These are phyloP conservation scores for Pseudocercospora pini-densiflorae DNA, from an alignment of 2,329 filamentous ascomycete species.

Conservation along the genomic window DNA sequence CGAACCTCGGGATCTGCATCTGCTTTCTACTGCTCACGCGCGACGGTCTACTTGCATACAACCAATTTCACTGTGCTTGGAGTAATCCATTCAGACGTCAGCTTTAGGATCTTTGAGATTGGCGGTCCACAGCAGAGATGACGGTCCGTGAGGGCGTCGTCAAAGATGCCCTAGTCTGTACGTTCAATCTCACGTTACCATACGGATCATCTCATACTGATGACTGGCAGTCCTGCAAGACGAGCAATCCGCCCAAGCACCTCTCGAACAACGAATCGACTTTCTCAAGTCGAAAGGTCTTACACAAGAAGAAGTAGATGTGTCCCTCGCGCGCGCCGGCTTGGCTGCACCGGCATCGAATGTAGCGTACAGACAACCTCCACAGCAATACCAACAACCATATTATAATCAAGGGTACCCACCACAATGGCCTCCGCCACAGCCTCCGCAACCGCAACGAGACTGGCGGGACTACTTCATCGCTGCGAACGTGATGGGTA, in stretches of 20 bases:
- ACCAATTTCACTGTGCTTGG: not conserved
- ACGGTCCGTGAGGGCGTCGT: conserved; percentile 95
- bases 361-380: conserved; percentile 38
- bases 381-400: conserved; percentile 43
- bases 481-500: conserved; percentile 93
- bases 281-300: conserved; percentile 97
- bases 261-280: conserved; percentile 89
- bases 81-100: not conserved
- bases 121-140: conserved; percentile 50
- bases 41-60: not conserved
- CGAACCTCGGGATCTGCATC: not conserved
- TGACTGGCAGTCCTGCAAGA: conserved; percentile 79
- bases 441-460: conserved; percentile 69
- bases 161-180: conserved; percentile 66
- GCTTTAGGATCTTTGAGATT: not conserved
- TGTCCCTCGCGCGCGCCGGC: conserved; percentile 76
- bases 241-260: conserved; percentile 83
- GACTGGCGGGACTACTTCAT: conserved; percentile 99
- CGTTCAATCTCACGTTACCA: conserved; percentile 30
- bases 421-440: conserved; percentile 58
- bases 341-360: conserved; percentile 51
- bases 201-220: conserved; percentile 3
- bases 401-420: conserved; percentile 25
- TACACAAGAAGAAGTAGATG: conserved; percentile 91
- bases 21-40: not conserved